Evolutionary conservation across 1,139 yeast species (phyloP).

Genomic region (Trichomonascaceae sp.): DNA sequence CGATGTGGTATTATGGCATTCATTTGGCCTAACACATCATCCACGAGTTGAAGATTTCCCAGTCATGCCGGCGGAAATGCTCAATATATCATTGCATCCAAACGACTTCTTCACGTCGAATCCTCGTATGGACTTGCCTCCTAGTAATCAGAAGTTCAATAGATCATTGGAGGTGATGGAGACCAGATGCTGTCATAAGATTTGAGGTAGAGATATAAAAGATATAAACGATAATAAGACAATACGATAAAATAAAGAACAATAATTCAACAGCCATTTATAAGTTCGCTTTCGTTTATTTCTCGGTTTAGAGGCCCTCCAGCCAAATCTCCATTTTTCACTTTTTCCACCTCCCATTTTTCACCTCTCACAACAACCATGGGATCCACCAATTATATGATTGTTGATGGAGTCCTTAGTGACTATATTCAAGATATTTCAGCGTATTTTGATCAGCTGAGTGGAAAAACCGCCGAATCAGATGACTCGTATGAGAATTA

Average conservation of each 20-base stretch:
- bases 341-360: background rate
- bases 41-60: constrained; percentile 92
- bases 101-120: constrained; percentile 73
- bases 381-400: constrained; percentile 20
- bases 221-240: too few relatives aligned
- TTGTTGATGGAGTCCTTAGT: constrained; percentile 35
- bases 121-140: constrained; percentile 81
- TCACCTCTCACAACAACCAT: constrained; percentile 3
- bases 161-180: constrained; percentile 49
- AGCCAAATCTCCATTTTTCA: background rate
- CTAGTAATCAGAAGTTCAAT: constrained; percentile 64
- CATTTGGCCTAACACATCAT: constrained; percentile 79
- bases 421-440: constrained; percentile 36
- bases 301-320: too few relatives aligned
- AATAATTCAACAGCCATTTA: too few relatives aligned
- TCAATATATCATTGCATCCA: constrained; percentile 64
- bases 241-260: too few relatives aligned
- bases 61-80: constrained; percentile 77
- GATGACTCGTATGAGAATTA: constrained; percentile 21
- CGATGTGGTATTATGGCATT: constrained; percentile 81
- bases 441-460: constrained; percentile 34
- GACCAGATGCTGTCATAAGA: constrained; percentile 27
- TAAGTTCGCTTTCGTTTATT: too few relatives aligned
- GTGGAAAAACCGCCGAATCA: constrained; percentile 23
- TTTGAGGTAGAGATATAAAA: background rate